phyloP scores from a whole-genome alignment of 192 early-diverging fungal genomes.

The Rhizoclosmatium sp. region DNA sequence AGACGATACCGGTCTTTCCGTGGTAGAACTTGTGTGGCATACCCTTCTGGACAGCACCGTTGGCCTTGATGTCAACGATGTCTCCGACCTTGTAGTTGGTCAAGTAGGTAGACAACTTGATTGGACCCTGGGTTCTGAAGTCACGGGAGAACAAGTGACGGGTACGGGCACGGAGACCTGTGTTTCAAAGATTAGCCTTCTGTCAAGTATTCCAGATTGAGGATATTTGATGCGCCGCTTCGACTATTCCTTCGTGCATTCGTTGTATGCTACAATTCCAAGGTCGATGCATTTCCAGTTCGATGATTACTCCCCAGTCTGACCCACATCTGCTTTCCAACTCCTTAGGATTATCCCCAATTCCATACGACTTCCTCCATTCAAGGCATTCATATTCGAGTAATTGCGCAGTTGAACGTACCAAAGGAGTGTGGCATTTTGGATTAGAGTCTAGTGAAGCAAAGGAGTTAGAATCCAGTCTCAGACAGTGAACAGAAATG shows the following conservation, averaged over 20 bases:
- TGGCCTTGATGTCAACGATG: constrained; percentile 99
- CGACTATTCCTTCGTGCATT: no score
- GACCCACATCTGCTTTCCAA: background rate
- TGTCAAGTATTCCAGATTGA: background rate
- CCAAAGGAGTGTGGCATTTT: constrained; percentile 56
- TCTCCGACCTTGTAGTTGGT: constrained; percentile 99
- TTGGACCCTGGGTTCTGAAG: constrained; percentile 94
- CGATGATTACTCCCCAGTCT: background rate
- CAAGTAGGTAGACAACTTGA: constrained; percentile 96
- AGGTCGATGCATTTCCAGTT: background rate
- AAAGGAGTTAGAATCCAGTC: background rate
- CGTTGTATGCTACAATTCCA: background rate
- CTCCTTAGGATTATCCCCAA: background rate
- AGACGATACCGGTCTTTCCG: constrained; percentile 97
- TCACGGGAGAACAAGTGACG: constrained; percentile 97
- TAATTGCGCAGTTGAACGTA: constrained; percentile 10
- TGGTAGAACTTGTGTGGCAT: constrained; percentile 99
- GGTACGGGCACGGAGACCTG: constrained; percentile 92
- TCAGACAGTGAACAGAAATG: no score
- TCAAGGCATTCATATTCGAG: background rate
- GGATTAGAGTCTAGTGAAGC: constrained; percentile 24
- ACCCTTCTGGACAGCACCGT: constrained; percentile 99
- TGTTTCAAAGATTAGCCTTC: background rate
- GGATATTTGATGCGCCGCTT: no score
- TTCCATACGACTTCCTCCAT: background rate